These are phyloP conservation scores for Ceratobasidium sp. DNA, from an alignment of 1,284 basidiomycete genomes.

Conservation along the genomic window DNA sequence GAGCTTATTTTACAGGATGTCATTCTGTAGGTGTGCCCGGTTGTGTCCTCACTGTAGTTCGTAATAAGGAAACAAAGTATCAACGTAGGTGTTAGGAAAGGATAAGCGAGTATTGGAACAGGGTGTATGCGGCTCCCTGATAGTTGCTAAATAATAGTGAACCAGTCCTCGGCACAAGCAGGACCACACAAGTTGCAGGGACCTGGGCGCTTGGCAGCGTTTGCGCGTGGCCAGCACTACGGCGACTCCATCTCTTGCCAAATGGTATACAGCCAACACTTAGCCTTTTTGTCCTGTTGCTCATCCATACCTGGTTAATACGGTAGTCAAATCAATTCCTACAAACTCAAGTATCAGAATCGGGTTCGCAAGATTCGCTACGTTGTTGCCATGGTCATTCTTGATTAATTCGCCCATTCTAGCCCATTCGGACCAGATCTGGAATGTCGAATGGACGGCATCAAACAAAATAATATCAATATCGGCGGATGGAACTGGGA, in stretches of 20 bases:
- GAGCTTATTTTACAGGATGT: too few relatives aligned
- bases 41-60: too few relatives aligned
- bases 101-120: too few relatives aligned
- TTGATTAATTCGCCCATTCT: conserved; percentile 45
- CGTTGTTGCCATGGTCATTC: neutral
- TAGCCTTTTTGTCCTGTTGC: neutral
- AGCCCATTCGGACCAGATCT: conserved; percentile 87
- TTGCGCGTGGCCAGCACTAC: neutral
- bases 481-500: conserved; percentile 78
- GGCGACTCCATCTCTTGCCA: neutral
- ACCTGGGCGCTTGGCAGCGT: neutral
- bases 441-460: conserved; percentile 80
- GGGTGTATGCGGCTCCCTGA: too few relatives aligned
- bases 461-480: conserved; percentile 73
- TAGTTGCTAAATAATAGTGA: neutral
- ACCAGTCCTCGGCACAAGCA: neutral
- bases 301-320: neutral
- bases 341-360: conserved; percentile 33
- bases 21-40: too few relatives aligned
- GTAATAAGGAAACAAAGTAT: too few relatives aligned
- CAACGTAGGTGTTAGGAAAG: too few relatives aligned
- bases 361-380: neutral
- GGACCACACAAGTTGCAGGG: neutral
- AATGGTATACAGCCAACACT: conserved; percentile 8
- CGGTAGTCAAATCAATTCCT: conserved; percentile 38